Conservation (phyloP, 345 rosid genomes). For the Lepidium aucheri region DNA sequence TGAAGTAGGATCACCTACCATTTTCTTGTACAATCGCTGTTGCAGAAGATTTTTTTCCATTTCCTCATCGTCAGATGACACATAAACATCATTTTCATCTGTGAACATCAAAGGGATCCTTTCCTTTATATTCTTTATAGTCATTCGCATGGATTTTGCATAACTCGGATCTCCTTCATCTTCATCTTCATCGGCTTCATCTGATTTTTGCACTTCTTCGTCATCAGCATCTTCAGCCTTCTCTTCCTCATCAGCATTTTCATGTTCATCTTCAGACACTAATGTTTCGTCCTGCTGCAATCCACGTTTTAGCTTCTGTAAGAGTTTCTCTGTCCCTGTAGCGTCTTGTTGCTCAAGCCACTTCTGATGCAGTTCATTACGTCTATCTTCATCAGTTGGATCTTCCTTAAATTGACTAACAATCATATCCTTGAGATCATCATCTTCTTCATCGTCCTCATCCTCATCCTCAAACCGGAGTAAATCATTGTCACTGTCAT, state of each 20-base stretch:
- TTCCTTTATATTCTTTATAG: constrained; percentile 70
- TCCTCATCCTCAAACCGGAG: constrained; percentile 56
- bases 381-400: constrained; percentile 59
- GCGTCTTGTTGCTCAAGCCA: constrained; percentile 92
- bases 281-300: constrained; percentile 34
- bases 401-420: constrained; percentile 65
- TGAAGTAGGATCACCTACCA: constrained; percentile 41
- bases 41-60: constrained; percentile 42
- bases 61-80: constrained; percentile 91
- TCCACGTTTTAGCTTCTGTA: constrained; percentile 61
- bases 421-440: constrained; percentile 70
- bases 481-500: constrained; percentile 85
- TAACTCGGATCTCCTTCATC: constrained; percentile 38
- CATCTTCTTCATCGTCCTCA: constrained; percentile 66
- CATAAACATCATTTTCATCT: constrained; percentile 64
- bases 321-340: constrained; percentile 70
- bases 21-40: constrained; percentile 41
- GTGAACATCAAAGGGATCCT: constrained; percentile 85
- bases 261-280: constrained; percentile 42
- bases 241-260: constrained; percentile 32
- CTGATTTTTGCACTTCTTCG: constrained; percentile 35
- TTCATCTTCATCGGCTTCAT: constrained; percentile 34
- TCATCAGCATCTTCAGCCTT: constrained; percentile 39
- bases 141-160: constrained; percentile 40
- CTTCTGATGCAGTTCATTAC: constrained; percentile 83